These are phyloP conservation scores for Babesia gibsoni DNA, from an alignment of 169 alveolate species.

Conservation along the genomic window DNA sequence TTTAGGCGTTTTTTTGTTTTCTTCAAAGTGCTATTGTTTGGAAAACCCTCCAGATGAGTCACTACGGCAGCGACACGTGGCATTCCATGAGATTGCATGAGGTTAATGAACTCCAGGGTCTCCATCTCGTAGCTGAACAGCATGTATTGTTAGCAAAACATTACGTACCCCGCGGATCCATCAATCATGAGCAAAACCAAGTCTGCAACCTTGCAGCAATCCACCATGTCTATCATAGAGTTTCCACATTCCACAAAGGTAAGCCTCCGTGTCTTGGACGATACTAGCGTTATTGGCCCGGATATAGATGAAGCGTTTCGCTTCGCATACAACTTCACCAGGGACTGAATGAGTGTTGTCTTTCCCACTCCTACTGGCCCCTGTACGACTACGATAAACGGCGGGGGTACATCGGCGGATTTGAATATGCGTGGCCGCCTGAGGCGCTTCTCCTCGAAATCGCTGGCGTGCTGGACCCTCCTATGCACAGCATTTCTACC, in stretches of 20 bases:
- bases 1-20: slow-evolving; percentile 93
- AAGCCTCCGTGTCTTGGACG: slow-evolving; percentile 90
- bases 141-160: not conserved
- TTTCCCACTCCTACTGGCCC: slow-evolving; percentile 96
- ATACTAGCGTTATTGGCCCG: slow-evolving; percentile 95
- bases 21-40: slow-evolving; percentile 87
- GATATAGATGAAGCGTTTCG: slow-evolving; percentile 70
- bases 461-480: slow-evolving; percentile 85
- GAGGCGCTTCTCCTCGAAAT: slow-evolving; percentile 80
- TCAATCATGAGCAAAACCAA: slow-evolving; percentile 94
- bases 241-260: slow-evolving; percentile 95
- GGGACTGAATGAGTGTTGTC: slow-evolving; percentile 94
- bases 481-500: slow-evolving; percentile 87
- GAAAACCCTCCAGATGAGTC: slow-evolving; percentile 95
- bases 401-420: slow-evolving; percentile 84
- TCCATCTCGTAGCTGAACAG: slow-evolving; percentile 94
- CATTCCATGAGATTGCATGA: slow-evolving; percentile 90
- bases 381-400: slow-evolving; percentile 89
- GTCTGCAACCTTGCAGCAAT: slow-evolving; percentile 97
- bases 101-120: slow-evolving; percentile 97
- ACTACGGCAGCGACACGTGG: slow-evolving; percentile 94
- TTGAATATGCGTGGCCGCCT: slow-evolving; percentile 79
- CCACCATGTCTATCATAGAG: slow-evolving; percentile 94
- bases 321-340: slow-evolving; percentile 93
- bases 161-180: slow-evolving; percentile 84